Conservation (phyloP, 768 basidiomycete genomes). For the Naematelia aurantialba region DNA sequence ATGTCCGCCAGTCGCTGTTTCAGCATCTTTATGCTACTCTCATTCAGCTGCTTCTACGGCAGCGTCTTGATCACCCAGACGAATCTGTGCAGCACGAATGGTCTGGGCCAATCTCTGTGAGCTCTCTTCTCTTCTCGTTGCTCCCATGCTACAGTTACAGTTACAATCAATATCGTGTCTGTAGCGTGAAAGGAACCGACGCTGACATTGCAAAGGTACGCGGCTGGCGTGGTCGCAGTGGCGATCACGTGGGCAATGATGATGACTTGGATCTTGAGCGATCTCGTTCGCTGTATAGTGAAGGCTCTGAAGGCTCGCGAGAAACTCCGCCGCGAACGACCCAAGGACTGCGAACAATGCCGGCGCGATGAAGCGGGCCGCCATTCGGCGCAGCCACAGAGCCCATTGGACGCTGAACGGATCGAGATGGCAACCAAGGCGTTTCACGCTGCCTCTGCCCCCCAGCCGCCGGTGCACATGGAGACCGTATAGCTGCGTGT, state of each 20-base stretch:
- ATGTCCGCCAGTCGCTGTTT: too few relatives aligned
- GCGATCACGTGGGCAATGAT: not conserved
- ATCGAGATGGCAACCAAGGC: not conserved
- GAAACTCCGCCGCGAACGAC: too few relatives aligned
- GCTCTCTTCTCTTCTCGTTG: too few relatives aligned
- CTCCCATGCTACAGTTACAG: not conserved
- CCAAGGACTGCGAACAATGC: too few relatives aligned
- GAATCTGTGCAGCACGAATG: not conserved
- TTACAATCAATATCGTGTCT: too few relatives aligned
- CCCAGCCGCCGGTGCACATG: not conserved
- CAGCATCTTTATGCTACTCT: too few relatives aligned
- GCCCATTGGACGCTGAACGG: too few relatives aligned
- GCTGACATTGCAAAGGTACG: not conserved
- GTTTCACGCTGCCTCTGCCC: not conserved
- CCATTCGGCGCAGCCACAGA: too few relatives aligned
- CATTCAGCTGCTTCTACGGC: too few relatives aligned
- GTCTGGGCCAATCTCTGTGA: not conserved
- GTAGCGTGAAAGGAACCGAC: too few relatives aligned
- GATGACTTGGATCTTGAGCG: not conserved
- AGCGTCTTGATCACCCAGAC: not conserved
- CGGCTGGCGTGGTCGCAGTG: not conserved
- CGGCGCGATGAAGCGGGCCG: too few relatives aligned
- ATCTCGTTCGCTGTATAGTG: not conserved
- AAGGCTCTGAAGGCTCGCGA: too few relatives aligned
- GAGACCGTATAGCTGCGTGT: not conserved